Evolutionary conservation across 306 rosid genomes (phyloP).

Genomic region (Oemleria cerasiformis): DNA sequence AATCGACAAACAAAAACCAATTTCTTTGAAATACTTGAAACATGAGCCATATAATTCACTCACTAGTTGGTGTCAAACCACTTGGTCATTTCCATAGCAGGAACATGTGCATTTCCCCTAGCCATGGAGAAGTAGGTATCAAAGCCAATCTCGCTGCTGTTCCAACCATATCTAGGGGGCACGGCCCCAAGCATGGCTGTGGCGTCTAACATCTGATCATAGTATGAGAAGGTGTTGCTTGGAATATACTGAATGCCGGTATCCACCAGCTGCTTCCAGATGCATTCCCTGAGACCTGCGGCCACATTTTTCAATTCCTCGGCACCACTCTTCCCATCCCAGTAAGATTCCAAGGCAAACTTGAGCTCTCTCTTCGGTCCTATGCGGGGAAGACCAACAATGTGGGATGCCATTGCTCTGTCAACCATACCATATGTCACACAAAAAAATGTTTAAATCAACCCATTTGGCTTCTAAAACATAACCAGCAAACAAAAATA

Average conservation of each 20-base stretch:
- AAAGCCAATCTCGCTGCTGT: constrained; percentile 64
- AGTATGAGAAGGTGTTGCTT: constrained; percentile 80
- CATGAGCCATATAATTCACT: constrained; percentile 28
- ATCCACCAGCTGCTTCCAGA: constrained; percentile 80
- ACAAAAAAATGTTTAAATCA: constrained; percentile 2
- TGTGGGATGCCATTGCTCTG: constrained; percentile 77
- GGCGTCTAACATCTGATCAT: constrained; percentile 81
- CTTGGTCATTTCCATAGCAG: constrained; percentile 93
- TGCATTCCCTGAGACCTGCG: constrained; percentile 55
- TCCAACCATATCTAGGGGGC: constrained; percentile 75
- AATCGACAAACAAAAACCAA: constrained; percentile 10
- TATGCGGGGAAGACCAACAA: constrained; percentile 86
- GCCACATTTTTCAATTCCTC: constrained; percentile 60
- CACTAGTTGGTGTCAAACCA: constrained; percentile 86
- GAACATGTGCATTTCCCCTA: constrained; percentile 70
- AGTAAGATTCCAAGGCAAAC: constrained; percentile 79
- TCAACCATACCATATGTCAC: constrained; percentile 3
- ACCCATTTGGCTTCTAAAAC: neutral
- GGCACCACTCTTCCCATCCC: constrained; percentile 76
- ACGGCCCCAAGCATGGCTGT: constrained; percentile 88
- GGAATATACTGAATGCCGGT: constrained; percentile 72
- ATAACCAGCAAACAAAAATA: neutral
- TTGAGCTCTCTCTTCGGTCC: constrained; percentile 87
- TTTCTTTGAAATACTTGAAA: constrained; percentile 1
- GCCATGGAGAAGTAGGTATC: constrained; percentile 85